Evolutionary conservation across 225 moss, liverwort and hornwort genomes (phyloP).

Genomic region (Lunularia cruciata): DNA sequence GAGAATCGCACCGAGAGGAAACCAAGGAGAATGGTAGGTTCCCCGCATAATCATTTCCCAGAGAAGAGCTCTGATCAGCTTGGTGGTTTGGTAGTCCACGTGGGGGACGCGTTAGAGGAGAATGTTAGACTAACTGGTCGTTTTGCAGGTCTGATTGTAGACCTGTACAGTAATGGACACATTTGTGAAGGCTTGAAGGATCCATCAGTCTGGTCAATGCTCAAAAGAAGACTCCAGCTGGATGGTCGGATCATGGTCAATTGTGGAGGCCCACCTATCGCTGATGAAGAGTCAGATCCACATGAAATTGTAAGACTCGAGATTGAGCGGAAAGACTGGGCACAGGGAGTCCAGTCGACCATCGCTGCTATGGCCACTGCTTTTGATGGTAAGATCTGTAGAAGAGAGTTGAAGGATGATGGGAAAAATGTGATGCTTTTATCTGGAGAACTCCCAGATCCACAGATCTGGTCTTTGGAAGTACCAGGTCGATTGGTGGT

Average conservation of each 20-base stretch:
- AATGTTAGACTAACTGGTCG: too few relatives aligned
- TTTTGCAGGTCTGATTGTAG: too few relatives aligned
- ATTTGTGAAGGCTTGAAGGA: too few relatives aligned
- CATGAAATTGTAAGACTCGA: too few relatives aligned
- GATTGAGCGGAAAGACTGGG: constrained; percentile 41
- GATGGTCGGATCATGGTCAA: constrained; percentile 59
- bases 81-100: constrained; percentile 52
- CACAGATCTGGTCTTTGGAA: constrained; percentile 27
- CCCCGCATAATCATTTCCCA: not conserved
- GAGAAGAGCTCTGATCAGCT: too few relatives aligned
- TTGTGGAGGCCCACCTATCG: constrained; percentile 44
- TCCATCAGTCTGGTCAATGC: too few relatives aligned
- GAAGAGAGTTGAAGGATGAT: constrained; percentile 47
- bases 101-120: too few relatives aligned
- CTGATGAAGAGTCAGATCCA: constrained; percentile 9
- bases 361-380: constrained; percentile 44
- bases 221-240: constrained; percentile 29
- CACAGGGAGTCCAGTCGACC: constrained; percentile 39
- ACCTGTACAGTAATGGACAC: too few relatives aligned
- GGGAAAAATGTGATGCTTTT: constrained; percentile 55
- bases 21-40: not conserved
- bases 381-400: constrained; percentile 44
- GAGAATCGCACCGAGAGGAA: constrained; percentile 28
- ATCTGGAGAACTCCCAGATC: constrained; percentile 42
- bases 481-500: constrained; percentile 38